Evolutionary conservation across 768 basidiomycete genomes (phyloP).

Genomic region (Trametes maxima): DNA sequence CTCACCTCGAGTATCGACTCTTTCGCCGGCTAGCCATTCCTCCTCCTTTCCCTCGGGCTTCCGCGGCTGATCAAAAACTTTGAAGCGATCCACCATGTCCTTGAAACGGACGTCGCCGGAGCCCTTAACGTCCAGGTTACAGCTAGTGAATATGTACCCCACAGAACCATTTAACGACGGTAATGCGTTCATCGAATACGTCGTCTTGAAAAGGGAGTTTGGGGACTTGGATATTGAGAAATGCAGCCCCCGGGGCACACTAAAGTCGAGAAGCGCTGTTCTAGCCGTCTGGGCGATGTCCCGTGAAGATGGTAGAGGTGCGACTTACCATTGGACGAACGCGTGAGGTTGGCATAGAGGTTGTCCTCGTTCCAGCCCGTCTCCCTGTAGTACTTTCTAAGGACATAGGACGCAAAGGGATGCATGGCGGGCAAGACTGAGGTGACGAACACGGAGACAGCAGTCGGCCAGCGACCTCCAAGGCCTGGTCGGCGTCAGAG

Average conservation of each 20-base stretch:
- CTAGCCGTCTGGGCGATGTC: constrained; percentile 10
- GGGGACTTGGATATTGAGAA: constrained; percentile 87
- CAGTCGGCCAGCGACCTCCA: constrained; percentile 21
- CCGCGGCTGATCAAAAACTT: constrained; percentile 78
- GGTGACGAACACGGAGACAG: not conserved
- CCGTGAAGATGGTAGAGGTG: not conserved
- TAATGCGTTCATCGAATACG: constrained; percentile 91
- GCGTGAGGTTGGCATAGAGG: constrained; percentile 85
- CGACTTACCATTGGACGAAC: constrained; percentile 77
- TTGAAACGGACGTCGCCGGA: constrained; percentile 80
- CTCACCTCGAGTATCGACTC: constrained; percentile 76
- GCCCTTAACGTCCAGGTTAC: constrained; percentile 69
- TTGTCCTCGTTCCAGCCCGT: constrained; percentile 99
- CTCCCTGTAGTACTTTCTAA: constrained; percentile 87
- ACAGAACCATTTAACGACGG: constrained; percentile 91
- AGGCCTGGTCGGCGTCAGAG: constrained; percentile 1
- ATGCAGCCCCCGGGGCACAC: constrained; percentile 78
- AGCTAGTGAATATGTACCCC: constrained; percentile 92
- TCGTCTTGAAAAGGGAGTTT: constrained; percentile 85
- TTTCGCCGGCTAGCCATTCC: constrained; percentile 79
- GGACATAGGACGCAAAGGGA: constrained; percentile 85
- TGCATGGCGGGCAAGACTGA: constrained; percentile 54
- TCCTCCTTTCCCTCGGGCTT: constrained; percentile 78
- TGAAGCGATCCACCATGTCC: constrained; percentile 88
- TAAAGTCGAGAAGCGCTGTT: constrained; percentile 89